These are phyloP conservation scores for Aspergillus sp. DNA, from an alignment of 2,329 filamentous ascomycete genomes.

Conservation along the genomic window DNA sequence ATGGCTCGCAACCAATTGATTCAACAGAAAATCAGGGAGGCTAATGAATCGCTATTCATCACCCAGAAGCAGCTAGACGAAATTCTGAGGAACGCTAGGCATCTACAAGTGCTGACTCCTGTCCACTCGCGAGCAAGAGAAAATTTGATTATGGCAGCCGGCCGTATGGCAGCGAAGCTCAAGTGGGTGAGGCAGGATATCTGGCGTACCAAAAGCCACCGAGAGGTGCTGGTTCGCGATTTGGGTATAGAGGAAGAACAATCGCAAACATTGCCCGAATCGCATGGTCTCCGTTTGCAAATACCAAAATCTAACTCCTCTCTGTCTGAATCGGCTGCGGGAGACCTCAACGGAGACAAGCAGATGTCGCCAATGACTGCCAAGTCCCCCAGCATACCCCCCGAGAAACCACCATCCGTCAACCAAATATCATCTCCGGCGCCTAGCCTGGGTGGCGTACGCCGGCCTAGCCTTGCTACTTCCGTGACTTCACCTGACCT, in stretches of 20 bases:
- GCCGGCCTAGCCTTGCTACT: slow-evolving; percentile 33
- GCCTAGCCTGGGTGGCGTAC: slow-evolving; percentile 23
- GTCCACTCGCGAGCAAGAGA: slow-evolving; percentile 90
- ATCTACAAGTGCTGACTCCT: slow-evolving; percentile 83
- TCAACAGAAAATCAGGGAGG: slow-evolving; percentile 77
- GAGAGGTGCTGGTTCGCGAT: slow-evolving; percentile 82
- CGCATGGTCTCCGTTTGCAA: slow-evolving; percentile 17
- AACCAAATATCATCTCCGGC: slow-evolving; percentile 24
- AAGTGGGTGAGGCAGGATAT: slow-evolving; percentile 95
- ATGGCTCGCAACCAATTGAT: slow-evolving; percentile 80
- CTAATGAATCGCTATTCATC: slow-evolving; percentile 72
- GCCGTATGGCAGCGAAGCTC: slow-evolving; percentile 78
- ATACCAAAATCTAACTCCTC: slow-evolving; percentile 17
- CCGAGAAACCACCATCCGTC: slow-evolving; percentile 17
- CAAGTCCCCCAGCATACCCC: slow-evolving; percentile 14
- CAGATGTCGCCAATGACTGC: slow-evolving; percentile 13
- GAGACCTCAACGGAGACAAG: slow-evolving; percentile 9
- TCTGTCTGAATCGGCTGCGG: slow-evolving; percentile 13
- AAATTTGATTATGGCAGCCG: slow-evolving; percentile 79
- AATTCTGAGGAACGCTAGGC: slow-evolving; percentile 83
- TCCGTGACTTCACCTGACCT: slow-evolving; percentile 36
- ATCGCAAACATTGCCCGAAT: slow-evolving; percentile 31
- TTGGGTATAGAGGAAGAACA: slow-evolving; percentile 68
- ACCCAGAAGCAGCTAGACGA: slow-evolving; percentile 77
- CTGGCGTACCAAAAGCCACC: slow-evolving; percentile 87